Conservation (phyloP, 73 alveolate species). For the Uronychia setigera region DNA sequence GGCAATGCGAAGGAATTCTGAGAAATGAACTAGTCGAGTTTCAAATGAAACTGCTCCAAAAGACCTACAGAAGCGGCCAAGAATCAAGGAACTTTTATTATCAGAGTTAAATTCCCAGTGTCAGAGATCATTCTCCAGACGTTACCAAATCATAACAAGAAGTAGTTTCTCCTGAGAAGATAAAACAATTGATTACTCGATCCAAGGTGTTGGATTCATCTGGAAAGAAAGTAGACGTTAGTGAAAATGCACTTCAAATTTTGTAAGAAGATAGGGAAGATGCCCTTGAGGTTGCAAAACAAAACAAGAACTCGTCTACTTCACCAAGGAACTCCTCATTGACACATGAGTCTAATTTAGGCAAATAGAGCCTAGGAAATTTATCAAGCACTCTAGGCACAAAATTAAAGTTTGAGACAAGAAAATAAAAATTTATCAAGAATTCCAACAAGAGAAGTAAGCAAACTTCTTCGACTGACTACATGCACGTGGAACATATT, state of each 20-base stretch:
- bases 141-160: no score
- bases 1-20: neutral
- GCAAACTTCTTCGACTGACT: neutral
- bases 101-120: neutral
- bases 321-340: no score
- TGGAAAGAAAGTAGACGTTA: neutral
- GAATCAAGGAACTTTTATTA: neutral
- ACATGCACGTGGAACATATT: neutral
- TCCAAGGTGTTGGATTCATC: neutral
- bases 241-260: neutral
- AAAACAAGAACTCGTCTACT: no score
- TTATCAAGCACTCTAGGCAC: neutral
- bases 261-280: neutral
- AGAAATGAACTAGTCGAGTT: neutral
- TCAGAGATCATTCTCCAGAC: neutral
- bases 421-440: neutral
- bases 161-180: neutral
- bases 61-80: neutral
- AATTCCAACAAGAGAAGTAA: neutral
- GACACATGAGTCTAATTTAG: no score
- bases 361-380: neutral
- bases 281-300: neutral
- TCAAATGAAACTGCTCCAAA: neutral
- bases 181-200: neutral
- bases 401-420: neutral